A percentile compares a stretch with the other conserved stretches of the same genome.
Evolutionary conservation across 2,329 filamentous ascomycete genomes (phyloP).

Genomic region (Aspergillus bombycis): DNA sequence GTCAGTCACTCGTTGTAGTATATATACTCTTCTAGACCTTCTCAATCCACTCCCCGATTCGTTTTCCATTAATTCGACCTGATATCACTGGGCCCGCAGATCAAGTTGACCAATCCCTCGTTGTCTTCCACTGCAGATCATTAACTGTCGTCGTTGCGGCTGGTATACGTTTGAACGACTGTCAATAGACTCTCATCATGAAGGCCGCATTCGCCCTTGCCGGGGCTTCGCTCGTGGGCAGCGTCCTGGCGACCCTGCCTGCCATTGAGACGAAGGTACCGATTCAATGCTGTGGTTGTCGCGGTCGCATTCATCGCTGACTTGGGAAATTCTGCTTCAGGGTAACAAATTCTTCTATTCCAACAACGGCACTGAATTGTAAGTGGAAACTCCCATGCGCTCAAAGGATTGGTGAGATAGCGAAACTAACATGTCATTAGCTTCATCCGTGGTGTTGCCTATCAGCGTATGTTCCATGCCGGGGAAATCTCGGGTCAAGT

Average conservation of each 20-base stretch:
- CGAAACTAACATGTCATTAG: constrained; percentile 35
- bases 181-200: constrained; percentile 46
- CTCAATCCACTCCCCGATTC: constrained; percentile 5
- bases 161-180: constrained; percentile 4
- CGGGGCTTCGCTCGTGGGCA: constrained; percentile 56
- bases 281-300: constrained; percentile 2
- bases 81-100: constrained; percentile 11
- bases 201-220: constrained; percentile 55
- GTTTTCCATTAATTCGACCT: constrained; percentile 13
- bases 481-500: background rate
- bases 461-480: constrained; percentile 64
- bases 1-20: constrained; percentile 29
- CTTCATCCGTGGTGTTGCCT: constrained; percentile 91
- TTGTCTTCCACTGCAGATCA: constrained; percentile 16
- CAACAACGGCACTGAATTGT: constrained; percentile 76
- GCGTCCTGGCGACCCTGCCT: constrained; percentile 57
- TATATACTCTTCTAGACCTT: constrained; percentile 7
- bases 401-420: background rate
- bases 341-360: constrained; percentile 89
- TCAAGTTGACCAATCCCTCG: constrained; percentile 18
- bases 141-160: constrained; percentile 5
- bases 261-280: constrained; percentile 66
- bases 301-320: background rate
- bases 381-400: constrained; percentile 27
- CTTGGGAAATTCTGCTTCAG: constrained; percentile 39